These are phyloP conservation scores for Hamamelis virginiana DNA, from an alignment of 164 flowering plant species.

Conservation along the genomic window DNA sequence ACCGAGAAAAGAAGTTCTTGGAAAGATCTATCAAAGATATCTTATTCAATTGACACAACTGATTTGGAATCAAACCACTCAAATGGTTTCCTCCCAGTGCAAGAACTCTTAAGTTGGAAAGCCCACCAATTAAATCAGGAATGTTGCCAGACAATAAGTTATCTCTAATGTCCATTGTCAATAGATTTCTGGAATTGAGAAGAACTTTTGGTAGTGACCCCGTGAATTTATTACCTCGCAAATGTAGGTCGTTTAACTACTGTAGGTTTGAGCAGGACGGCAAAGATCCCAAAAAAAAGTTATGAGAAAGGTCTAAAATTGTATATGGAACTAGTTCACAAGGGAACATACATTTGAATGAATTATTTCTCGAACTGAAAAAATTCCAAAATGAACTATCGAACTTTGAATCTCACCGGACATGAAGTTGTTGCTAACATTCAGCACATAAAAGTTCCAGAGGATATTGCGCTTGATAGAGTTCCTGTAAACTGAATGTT, in stretches of 20 bases:
- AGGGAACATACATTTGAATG: neutral
- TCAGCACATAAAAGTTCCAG: neutral
- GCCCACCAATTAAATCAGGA: neutral
- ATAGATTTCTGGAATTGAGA: neutral
- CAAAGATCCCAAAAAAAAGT: neutral
- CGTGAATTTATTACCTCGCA: neutral
- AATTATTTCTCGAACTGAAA: neutral
- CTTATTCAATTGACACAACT: neutral
- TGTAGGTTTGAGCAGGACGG: neutral
- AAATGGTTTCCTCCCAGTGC: conserved; percentile 1
- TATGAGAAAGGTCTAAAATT: neutral
- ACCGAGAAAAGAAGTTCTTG: neutral
- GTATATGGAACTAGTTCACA: neutral
- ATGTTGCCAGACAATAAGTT: conserved; percentile 3
- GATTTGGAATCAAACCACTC: conserved; percentile 2
- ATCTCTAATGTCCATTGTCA: neutral
- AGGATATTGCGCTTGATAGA: neutral
- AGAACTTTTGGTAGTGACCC: neutral
- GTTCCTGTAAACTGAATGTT: neutral
- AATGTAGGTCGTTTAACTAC: neutral
- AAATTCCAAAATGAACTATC: neutral
- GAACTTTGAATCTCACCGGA: neutral
- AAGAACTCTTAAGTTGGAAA: conserved; percentile 4
- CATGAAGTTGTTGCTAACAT: neutral
- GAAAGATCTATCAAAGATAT: conserved; percentile 15